Conservation (phyloP, 495 filamentous ascomycete genomes). For the Lindgomyces ingoldianus region DNA sequence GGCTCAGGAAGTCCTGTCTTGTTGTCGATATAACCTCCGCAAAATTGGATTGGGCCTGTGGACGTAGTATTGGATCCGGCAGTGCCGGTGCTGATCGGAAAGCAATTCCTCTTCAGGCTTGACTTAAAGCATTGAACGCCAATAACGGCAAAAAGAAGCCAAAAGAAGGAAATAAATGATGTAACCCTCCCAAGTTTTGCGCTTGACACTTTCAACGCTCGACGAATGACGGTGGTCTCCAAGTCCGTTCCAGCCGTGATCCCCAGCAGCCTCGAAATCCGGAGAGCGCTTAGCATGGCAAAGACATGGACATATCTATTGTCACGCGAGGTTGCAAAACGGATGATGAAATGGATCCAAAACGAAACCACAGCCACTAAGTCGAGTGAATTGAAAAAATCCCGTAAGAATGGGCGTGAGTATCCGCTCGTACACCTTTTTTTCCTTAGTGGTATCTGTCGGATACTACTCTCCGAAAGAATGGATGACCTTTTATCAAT, state of each 20-base stretch:
- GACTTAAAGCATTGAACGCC: slow-evolving; percentile 98
- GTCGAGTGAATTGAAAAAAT: slow-evolving; percentile 93
- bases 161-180: slow-evolving; percentile 96
- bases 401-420: no score
- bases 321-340: slow-evolving; percentile 65
- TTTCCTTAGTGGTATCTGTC: no score
- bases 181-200: slow-evolving; percentile 90
- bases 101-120: slow-evolving; percentile 81
- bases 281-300: slow-evolving; percentile 90
- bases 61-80: slow-evolving; percentile 38
- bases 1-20: slow-evolving; percentile 57
- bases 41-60: slow-evolving; percentile 64
- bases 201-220: slow-evolving; percentile 92
- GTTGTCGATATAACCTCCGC: slow-evolving; percentile 73
- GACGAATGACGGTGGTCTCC: slow-evolving; percentile 71
- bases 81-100: slow-evolving; percentile 68
- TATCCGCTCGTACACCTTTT: no score
- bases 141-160: slow-evolving; percentile 95
- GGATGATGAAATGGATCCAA: slow-evolving; percentile 83
- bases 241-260: slow-evolving; percentile 91
- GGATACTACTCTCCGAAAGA: no score
- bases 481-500: no score
- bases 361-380: slow-evolving; percentile 90
- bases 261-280: slow-evolving; percentile 85
- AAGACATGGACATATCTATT: slow-evolving; percentile 82